Evolutionary conservation across 1,284 basidiomycete genomes (phyloP).

Genomic region (Sporisorium graminicola): DNA sequence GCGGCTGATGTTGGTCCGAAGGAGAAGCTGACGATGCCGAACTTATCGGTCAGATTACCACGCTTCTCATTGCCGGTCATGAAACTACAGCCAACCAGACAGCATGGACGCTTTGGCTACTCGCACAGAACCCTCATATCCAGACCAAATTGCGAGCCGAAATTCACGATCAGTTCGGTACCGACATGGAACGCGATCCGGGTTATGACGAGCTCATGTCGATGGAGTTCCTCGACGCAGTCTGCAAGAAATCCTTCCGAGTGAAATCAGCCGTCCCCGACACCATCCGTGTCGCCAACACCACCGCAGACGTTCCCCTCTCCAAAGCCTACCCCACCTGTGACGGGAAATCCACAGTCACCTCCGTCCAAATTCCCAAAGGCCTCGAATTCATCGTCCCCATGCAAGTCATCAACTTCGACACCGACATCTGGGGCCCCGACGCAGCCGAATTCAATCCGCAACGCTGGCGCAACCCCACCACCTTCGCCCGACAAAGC

Average conservation of each 20-base stretch:
- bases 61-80: constrained; percentile 65
- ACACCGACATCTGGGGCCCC: constrained; percentile 53
- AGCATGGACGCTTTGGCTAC: constrained; percentile 58
- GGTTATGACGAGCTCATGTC: constrained; percentile 55
- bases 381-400: constrained; percentile 57
- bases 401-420: constrained; percentile 51
- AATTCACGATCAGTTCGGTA: constrained; percentile 51
- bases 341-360: constrained; percentile 47
- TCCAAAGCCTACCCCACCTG: constrained; percentile 47
- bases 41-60: constrained; percentile 62
- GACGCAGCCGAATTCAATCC: constrained; percentile 57
- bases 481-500: constrained; percentile 24
- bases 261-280: constrained; percentile 49
- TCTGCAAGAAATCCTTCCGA: constrained; percentile 60
- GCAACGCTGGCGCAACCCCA: constrained; percentile 58
- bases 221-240: constrained; percentile 60
- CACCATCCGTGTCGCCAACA: constrained; percentile 48
- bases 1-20: constrained; percentile 50
- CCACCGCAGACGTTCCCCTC: constrained; percentile 57
- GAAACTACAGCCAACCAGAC: constrained; percentile 65
- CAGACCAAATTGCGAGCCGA: constrained; percentile 59
- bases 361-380: constrained; percentile 50
- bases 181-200: constrained; percentile 38
- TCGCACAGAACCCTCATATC: constrained; percentile 45
- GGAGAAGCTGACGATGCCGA: constrained; percentile 60